Percentiles rank a stretch among this genome's conserved stretches.
phyloP scores from a whole-genome alignment of 2,329 filamentous ascomycete genomes.

The Pseudocercospora musae region DNA sequence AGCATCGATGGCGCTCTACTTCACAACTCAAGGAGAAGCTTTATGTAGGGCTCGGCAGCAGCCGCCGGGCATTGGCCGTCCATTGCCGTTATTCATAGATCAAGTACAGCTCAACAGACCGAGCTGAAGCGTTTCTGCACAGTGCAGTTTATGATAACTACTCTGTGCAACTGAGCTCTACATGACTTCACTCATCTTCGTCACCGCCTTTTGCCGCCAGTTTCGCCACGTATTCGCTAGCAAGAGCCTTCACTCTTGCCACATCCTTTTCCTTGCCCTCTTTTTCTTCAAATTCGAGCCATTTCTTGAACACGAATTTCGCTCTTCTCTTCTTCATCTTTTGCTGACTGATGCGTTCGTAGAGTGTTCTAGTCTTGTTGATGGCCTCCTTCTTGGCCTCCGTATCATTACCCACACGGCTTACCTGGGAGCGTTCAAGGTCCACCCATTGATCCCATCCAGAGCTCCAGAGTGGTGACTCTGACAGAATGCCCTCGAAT shows the following conservation, averaged over 20 bases:
- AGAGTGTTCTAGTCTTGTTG: slow-evolving; percentile 60
- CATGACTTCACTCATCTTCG: slow-evolving; percentile 17
- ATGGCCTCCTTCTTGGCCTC: slow-evolving; percentile 55
- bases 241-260: slow-evolving; percentile 67
- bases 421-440: slow-evolving; percentile 58
- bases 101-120: background rate
- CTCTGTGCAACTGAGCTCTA: background rate
- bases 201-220: slow-evolving; percentile 36
- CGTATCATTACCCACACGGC: slow-evolving; percentile 9
- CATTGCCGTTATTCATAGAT: background rate
- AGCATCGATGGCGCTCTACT: background rate
- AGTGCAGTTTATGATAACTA: too few relatives aligned
- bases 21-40: background rate
- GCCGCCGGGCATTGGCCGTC: background rate
- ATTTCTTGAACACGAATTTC: slow-evolving; percentile 84
- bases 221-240: slow-evolving; percentile 65
- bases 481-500: slow-evolving; percentile 80
- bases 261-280: slow-evolving; percentile 66
- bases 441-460: slow-evolving; percentile 91
- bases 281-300: slow-evolving; percentile 80
- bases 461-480: slow-evolving; percentile 85
- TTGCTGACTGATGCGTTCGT: slow-evolving; percentile 67
- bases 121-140: background rate
- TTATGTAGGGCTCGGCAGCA: background rate
- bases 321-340: slow-evolving; percentile 77